A percentile compares a stretch with the other conserved stretches of the same genome.
Evolutionary conservation across 2,329 filamentous ascomycete genomes (phyloP).

Genomic region (Pestalotiopsis sp.): DNA sequence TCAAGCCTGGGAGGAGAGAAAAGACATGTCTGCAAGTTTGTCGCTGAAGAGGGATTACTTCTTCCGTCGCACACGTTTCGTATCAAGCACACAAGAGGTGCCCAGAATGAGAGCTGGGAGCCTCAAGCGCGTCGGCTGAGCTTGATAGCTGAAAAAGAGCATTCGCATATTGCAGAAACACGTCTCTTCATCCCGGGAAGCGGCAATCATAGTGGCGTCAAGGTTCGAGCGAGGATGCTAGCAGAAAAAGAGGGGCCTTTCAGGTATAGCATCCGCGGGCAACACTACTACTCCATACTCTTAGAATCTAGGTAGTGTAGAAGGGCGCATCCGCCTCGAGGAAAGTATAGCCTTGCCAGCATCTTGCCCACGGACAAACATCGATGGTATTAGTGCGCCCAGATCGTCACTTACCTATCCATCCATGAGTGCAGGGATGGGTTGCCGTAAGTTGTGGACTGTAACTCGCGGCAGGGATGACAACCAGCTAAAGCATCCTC

Average conservation of each 20-base stretch:
- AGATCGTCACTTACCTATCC: neutral
- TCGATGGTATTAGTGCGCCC: neutral
- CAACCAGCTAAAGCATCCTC: slow-evolving; percentile 1
- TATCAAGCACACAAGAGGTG: neutral
- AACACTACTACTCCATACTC: neutral
- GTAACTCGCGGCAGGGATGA: neutral
- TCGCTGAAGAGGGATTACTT: neutral
- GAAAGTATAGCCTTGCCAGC: slow-evolving; percentile 3
- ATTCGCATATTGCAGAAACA: neutral
- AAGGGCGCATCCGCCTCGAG: neutral
- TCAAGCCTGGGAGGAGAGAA: neutral
- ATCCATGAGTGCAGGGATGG: neutral
- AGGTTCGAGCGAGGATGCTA: neutral
- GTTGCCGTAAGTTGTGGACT: neutral
- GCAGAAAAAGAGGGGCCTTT: neutral
- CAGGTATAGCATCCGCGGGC: neutral
- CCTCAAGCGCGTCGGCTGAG: neutral
- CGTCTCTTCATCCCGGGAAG: neutral
- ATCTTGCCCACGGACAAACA: neutral
- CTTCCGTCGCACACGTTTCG: neutral
- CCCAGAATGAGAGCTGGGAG: neutral
- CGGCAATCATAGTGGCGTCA: slow-evolving; percentile 5
- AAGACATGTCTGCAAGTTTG: neutral
- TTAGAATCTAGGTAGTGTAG: neutral
- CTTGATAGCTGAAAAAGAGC: neutral